phyloP scores from a whole-genome alignment of 1,139 yeast species.

The Blastobotrys indianensis region DNA sequence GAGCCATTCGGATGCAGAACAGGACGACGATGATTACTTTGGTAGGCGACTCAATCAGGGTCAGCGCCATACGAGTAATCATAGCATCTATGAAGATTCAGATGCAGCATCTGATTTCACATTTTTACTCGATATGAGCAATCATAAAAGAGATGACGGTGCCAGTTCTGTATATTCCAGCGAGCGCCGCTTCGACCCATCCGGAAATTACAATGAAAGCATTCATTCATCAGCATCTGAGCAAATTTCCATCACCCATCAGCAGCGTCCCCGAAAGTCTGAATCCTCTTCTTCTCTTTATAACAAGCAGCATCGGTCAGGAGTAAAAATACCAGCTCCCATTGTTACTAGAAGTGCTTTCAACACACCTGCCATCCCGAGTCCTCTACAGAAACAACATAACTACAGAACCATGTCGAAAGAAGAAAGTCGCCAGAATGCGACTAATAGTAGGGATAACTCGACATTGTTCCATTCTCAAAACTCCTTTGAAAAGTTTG shows the following conservation, averaged over 20 bases:
- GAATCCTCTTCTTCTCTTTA: neutral
- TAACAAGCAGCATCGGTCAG: neutral
- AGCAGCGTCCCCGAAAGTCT: neutral
- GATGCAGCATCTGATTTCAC: conserved; percentile 8
- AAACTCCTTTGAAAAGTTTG: conserved; percentile 5
- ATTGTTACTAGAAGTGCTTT: conserved; percentile 2
- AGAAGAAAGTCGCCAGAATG: neutral
- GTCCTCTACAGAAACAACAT: conserved; percentile 2
- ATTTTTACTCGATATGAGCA: conserved; percentile 3
- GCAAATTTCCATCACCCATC: neutral
- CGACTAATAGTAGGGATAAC: neutral
- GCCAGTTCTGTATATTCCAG: too few species aligned
- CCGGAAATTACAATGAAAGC: neutral
- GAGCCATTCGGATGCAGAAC: neutral
- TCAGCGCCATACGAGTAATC: neutral
- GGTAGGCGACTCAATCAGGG: neutral
- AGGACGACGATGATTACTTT: neutral
- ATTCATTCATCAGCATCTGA: neutral
- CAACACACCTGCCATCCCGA: conserved; percentile 8
- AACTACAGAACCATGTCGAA: neutral
- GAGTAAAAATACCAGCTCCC: neutral
- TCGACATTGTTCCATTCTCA: neutral
- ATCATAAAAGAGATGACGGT: neutral
- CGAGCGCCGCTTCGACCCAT: neutral
- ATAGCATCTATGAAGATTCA: conserved; percentile 1